Conservation (phyloP, 2,329 filamentous ascomycete species). For the Periglandula ipomoeae region DNA sequence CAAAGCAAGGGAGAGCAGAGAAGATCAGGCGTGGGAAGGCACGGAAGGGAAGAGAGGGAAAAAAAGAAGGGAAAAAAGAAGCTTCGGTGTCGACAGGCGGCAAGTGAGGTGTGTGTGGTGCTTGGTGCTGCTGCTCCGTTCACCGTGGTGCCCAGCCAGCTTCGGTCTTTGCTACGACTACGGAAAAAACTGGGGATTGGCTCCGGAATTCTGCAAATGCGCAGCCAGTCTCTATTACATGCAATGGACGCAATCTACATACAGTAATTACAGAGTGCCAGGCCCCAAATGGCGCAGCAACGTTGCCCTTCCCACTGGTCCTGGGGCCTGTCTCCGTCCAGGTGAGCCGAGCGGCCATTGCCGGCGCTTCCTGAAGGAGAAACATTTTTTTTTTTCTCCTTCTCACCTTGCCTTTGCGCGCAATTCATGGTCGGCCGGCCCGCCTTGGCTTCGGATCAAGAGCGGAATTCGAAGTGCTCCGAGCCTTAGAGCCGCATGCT, state of each 20-base stretch:
- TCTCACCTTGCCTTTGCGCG: background rate
- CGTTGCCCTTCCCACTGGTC: too few species aligned
- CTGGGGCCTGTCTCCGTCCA: too few species aligned
- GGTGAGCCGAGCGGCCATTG: too few species aligned
- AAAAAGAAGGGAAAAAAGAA: conserved; percentile 1
- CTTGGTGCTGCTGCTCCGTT: background rate
- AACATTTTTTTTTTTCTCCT: background rate
- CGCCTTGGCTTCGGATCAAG: conserved; percentile 8
- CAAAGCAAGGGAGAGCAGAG: background rate
- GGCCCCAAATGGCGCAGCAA: too few species aligned
- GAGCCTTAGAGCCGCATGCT: conserved; percentile 9
- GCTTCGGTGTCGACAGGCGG: conserved; percentile 6
- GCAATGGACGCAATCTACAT: too few species aligned
- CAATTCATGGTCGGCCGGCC: background rate
- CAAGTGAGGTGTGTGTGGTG: too few species aligned
- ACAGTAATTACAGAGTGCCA: too few species aligned
- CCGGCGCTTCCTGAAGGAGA: too few species aligned
- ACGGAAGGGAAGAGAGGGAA: background rate
- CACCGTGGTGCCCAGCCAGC: background rate
- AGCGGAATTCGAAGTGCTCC: conserved; percentile 16
- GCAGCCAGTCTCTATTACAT: too few species aligned
- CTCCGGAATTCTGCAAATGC: too few species aligned
- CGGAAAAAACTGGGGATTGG: background rate
- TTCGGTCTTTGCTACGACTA: background rate
- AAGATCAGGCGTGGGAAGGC: background rate